Percentiles rank a stretch among this genome's conserved stretches.
phyloP scores from a whole-genome alignment of 78 protist species.

The slime mould (Dictyostelium discoideum) region dicty_2.7 NC_007090.3:2031501-2032000 shows the following conservation, averaged over 20 bases:
- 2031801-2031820: slow-evolving; percentile 48
- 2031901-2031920: slow-evolving; percentile 14
- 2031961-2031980: background rate
- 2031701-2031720: background rate
- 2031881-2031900: slow-evolving; percentile 50
- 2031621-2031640: slow-evolving; percentile 27
- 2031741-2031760: background rate
- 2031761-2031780: slow-evolving; percentile 23
- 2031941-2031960: slow-evolving; percentile 11
- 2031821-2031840: slow-evolving; percentile 1
- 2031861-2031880: slow-evolving; percentile 59
- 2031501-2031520: background rate
- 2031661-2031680: slow-evolving; percentile 11
- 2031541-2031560: slow-evolving; percentile 36
- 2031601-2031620: slow-evolving; percentile 48
- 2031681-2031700: background rate
- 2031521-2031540: background rate
- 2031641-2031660: background rate
- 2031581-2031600: slow-evolving; percentile 23
- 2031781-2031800: slow-evolving; percentile 51
- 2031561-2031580: slow-evolving; percentile 43
- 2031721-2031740: background rate
- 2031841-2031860: slow-evolving; percentile 25
- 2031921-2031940: background rate
- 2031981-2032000: slow-evolving; percentile 34